Percentiles rank a stretch among this genome's conserved stretches.
These are phyloP conservation scores for Gremmenia infestans DNA, from an alignment of 2,329 filamentous ascomycete species.

Conservation along the genomic window DNA sequence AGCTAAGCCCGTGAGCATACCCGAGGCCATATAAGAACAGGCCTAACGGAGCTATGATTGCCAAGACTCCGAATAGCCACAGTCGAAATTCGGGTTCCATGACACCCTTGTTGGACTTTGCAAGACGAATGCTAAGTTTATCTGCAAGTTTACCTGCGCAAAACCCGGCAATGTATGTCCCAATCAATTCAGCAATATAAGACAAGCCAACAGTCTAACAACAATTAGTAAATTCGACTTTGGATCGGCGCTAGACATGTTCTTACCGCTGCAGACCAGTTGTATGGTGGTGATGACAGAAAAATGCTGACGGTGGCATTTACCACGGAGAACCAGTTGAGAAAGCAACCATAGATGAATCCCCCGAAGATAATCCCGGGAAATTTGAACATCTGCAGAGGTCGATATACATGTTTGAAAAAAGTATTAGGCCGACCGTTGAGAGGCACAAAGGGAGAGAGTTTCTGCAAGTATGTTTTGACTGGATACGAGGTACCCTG, in stretches of 20 bases:
- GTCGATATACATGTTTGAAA: no score
- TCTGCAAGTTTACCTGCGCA: neutral
- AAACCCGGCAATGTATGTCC: neutral
- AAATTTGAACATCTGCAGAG: no score
- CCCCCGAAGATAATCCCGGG: no score
- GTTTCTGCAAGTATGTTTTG: neutral
- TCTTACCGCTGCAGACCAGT: no score
- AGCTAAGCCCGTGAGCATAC: slow-evolving; percentile 37
- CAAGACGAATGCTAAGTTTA: slow-evolving; percentile 30
- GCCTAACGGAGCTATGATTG: slow-evolving; percentile 37
- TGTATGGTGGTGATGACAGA: no score
- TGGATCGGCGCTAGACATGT: no score
- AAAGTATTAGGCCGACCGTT: no score
- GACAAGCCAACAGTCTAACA: neutral
- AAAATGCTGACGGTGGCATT: no score
- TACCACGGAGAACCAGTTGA: no score
- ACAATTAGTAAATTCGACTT: no score
- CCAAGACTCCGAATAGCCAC: slow-evolving; percentile 26
- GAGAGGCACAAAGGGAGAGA: neutral
- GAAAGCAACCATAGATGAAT: no score
- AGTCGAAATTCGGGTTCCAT: slow-evolving; percentile 24
- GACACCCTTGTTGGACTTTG: slow-evolving; percentile 35
- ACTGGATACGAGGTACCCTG: neutral
- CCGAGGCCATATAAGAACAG: slow-evolving; percentile 46
- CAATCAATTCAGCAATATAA: neutral